Evolutionary conservation across 2,329 filamentous ascomycete genomes (phyloP).

Genomic region (Penicillium sumatraense): DNA sequence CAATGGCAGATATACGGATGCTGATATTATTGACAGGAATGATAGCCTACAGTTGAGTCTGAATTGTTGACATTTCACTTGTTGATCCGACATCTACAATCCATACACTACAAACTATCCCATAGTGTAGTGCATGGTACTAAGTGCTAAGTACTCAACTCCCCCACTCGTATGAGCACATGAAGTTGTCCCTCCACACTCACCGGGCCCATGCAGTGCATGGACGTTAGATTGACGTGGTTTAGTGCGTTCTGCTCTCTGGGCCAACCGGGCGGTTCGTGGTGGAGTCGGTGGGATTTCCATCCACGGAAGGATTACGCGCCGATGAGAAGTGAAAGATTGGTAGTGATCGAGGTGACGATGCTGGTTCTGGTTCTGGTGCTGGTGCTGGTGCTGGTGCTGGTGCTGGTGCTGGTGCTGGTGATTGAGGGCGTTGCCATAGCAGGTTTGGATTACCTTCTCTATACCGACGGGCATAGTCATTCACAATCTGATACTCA

Average conservation of each 20-base stretch:
- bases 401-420: background rate
- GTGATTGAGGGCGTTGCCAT: background rate
- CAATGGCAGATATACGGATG: too few relatives aligned
- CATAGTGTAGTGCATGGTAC: too few relatives aligned
- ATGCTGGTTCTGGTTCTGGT: too few relatives aligned
- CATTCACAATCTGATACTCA: background rate
- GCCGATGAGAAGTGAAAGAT: too few relatives aligned
- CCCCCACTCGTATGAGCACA: background rate
- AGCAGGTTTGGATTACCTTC: background rate
- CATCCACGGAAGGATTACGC: background rate
- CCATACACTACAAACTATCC: background rate
- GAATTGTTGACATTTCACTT: too few relatives aligned
- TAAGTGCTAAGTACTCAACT: background rate
- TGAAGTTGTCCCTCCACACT: background rate
- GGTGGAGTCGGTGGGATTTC: conserved; percentile 2
- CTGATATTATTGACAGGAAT: too few relatives aligned
- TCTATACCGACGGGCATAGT: background rate
- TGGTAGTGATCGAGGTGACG: too few relatives aligned
- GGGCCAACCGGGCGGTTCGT: background rate
- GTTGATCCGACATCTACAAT: background rate
- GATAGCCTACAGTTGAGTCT: too few relatives aligned
- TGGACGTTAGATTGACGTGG: background rate
- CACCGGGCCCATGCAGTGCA: background rate
- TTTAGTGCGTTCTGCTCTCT: background rate
- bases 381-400: background rate